Evolutionary conservation across 192 early-diverging fungal genomes (phyloP).

Genomic region (Coemansia aciculifera): DNA sequence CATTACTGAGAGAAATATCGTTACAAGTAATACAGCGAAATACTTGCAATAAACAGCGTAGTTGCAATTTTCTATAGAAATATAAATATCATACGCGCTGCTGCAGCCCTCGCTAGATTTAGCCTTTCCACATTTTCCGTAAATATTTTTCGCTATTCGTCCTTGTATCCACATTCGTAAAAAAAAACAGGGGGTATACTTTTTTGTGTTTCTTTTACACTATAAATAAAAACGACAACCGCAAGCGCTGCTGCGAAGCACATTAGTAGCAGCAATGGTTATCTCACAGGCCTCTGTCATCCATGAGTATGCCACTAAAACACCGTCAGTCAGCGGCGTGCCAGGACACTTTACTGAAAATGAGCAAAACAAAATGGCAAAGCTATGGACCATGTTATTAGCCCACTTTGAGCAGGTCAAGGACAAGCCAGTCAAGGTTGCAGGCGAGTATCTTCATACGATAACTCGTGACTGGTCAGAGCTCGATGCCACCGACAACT

Average conservation of each 20-base stretch:
- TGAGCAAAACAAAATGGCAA: constrained; percentile 32
- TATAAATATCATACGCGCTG: neutral
- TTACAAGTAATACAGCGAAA: neutral
- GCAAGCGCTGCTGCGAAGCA: neutral
- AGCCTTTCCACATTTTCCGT: neutral
- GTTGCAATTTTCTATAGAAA: neutral
- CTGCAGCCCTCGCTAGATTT: neutral
- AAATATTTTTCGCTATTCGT: neutral
- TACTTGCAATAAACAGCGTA: neutral
- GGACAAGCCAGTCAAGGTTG: constrained; percentile 27
- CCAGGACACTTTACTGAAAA: constrained; percentile 31
- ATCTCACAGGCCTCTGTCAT: constrained; percentile 44
- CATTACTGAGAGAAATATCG: neutral
- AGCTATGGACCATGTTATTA: constrained; percentile 38
- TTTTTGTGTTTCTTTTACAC: neutral
- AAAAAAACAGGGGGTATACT: neutral
- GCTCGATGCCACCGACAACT: constrained; percentile 16
- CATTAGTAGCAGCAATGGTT: constrained; percentile 17
- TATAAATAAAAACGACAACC: neutral
- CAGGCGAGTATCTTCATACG: constrained; percentile 28
- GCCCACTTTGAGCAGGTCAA: constrained; percentile 24
- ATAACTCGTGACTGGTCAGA: constrained; percentile 28
- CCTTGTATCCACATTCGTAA: neutral
- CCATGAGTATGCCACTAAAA: constrained; percentile 32
- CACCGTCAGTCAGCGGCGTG: constrained; percentile 10